Conservation (phyloP, 202 grass and related monocot species). For the Brachypodium distachyon region DNA sequence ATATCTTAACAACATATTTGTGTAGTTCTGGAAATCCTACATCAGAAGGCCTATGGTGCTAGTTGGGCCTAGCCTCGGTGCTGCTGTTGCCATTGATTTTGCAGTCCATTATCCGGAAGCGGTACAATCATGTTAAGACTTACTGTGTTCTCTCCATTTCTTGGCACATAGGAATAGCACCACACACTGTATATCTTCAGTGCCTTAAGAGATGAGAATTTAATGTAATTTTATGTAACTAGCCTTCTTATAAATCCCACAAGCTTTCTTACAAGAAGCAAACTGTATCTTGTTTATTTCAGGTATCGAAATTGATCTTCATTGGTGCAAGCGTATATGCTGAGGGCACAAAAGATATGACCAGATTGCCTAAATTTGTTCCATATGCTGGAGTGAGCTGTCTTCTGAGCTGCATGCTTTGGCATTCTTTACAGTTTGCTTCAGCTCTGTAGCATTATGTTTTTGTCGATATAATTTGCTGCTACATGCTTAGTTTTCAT, state of each 20-base stretch:
- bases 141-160: background rate
- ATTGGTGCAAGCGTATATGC: conserved; percentile 83
- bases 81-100: conserved; percentile 96
- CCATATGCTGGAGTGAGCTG: conserved; percentile 71
- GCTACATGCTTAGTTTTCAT: background rate
- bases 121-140: conserved; percentile 28
- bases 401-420: background rate
- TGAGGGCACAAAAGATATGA: conserved; percentile 58
- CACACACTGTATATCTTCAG: background rate
- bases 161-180: background rate
- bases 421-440: background rate
- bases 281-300: background rate
- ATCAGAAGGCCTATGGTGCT: conserved; percentile 89
- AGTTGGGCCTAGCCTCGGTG: conserved; percentile 84
- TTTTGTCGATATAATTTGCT: background rate
- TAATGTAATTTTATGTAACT: background rate
- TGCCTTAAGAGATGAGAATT: background rate
- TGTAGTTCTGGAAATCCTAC: conserved; percentile 81
- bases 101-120: conserved; percentile 62
- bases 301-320: conserved; percentile 89
- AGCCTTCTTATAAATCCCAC: background rate
- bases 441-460: background rate
- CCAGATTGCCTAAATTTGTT: conserved; percentile 63
- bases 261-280: background rate
- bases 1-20: background rate